A percentile compares a stretch with the other conserved stretches of the same genome.
phyloP scores from a whole-genome alignment of 257 asterid species.

The Ilex asprella region DNA sequence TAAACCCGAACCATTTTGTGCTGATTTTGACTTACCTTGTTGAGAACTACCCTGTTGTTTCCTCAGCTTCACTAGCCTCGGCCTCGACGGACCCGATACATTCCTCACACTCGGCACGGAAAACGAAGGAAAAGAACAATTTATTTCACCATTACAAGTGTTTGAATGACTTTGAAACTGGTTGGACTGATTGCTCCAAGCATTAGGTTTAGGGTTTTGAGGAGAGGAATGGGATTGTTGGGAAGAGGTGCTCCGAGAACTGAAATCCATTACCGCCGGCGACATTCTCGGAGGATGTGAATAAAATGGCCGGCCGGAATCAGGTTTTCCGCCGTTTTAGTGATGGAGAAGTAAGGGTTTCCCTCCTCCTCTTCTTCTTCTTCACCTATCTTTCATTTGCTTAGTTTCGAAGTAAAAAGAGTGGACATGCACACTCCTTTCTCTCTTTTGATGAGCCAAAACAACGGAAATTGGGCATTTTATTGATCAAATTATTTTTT shows the following conservation, averaged over 20 bases:
- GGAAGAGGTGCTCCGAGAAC: too few species aligned
- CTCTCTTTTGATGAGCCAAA: too few species aligned
- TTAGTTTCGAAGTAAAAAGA: too few species aligned
- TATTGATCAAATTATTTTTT: too few species aligned
- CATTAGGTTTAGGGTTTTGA: conserved; percentile 25
- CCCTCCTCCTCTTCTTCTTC: too few species aligned
- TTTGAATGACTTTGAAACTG: background rate
- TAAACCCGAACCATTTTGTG: conserved; percentile 22
- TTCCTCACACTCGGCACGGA: conserved; percentile 3
- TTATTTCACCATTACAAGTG: conserved; percentile 24
- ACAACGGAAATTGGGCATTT: too few species aligned
- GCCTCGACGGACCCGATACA: conserved; percentile 37
- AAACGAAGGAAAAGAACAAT: conserved; percentile 7
- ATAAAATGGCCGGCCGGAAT: too few species aligned
- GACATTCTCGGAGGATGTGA: too few species aligned
- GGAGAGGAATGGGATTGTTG: conserved; percentile 5
- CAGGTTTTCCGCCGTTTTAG: conserved; percentile 7
- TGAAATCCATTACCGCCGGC: conserved; percentile 19
- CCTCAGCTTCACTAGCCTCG: conserved; percentile 50
- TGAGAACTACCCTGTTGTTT: conserved; percentile 22
- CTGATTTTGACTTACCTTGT: conserved; percentile 17
- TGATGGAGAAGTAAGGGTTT: conserved; percentile 7
- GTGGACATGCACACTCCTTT: too few species aligned
- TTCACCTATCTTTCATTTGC: too few species aligned
- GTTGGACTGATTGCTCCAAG: background rate